Base-by-base conservation (phyloP, 163 green algal genomes). In the Chlorella variabilis region DNA sequence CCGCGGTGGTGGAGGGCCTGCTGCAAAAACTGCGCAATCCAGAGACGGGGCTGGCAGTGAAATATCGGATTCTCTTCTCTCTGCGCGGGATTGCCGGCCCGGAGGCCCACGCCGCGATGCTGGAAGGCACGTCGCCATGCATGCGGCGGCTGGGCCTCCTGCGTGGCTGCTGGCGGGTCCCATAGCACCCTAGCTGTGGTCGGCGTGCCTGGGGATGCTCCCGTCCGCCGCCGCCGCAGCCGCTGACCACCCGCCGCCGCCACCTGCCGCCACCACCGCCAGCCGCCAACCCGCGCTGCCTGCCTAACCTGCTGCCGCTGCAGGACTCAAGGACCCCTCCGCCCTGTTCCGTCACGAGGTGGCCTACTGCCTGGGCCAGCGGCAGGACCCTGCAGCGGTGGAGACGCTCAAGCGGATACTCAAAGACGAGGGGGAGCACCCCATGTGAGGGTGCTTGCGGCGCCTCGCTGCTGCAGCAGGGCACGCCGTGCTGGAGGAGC, bases 261-360 rank as follows among this genome's bases (percentile, higher is more conserved):
- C n/a, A n/a, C n/a, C n/a, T 54, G 45, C 45, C 45, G 45, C 45
- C 15, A 15, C 45, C 45, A 54, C 11, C 15, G 45, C 45, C 45
- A 15, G 11, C 15, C 11, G 11, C 11, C 45, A 54, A 15, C 45
- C 11, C 11, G 45, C 11, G 45, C 15, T 54, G 11, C 11, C 45
- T 54, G 45, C 45, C 11, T 15, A 54, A 29, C 54, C 20, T 63
- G 18, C 27, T 23, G 4, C 38, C 27, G 6, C 71, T 79, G 68
- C 86, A 95, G 91, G 88, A 0, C 65, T 97, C 17, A 87, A 89
- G 61, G 93, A 97, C 74, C 34, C 81, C 0, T 98, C 94, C 36
- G 91, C 90, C 17, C 87, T 98, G 4, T 95, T 98, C 65, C 85
- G 95, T 8, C 95, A 98, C 75, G 95, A 98, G 80, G 93, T 98